phyloP scores from a whole-genome alignment of 495 filamentous ascomycete genomes.

The Talaromyces trachyspermus region DNA sequence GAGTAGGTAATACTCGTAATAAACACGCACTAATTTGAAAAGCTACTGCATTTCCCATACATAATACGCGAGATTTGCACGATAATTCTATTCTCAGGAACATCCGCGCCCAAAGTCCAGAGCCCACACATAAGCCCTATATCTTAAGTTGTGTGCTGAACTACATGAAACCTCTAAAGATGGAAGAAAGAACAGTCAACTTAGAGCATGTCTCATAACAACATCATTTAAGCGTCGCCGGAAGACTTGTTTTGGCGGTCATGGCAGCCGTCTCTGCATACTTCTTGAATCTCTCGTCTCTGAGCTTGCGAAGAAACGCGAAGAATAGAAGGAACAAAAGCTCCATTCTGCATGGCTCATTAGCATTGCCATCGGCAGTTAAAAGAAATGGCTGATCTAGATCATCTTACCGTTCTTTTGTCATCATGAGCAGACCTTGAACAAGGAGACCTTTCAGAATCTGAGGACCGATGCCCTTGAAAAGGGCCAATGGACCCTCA shows the following conservation, averaged over 20 bases:
- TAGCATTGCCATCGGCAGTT: neutral
- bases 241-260: constrained; percentile 35
- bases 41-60: too few species aligned
- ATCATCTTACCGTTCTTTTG: constrained; percentile 77
- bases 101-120: too few species aligned
- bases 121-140: too few species aligned
- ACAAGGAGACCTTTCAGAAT: constrained; percentile 88
- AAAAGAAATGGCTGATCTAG: neutral
- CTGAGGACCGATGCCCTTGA: constrained; percentile 96
- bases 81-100: neutral
- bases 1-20: too few species aligned
- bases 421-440: constrained; percentile 98
- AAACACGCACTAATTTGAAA: too few species aligned
- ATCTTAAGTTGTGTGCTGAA: neutral
- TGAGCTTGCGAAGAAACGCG: constrained; percentile 65
- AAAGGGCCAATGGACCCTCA: constrained; percentile 74
- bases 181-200: constrained; percentile 6
- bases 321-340: constrained; percentile 82
- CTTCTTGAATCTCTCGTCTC: constrained; percentile 63
- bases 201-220: constrained; percentile 5
- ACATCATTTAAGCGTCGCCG: constrained; percentile 39
- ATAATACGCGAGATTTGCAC: too few species aligned
- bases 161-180: constrained; percentile 8
- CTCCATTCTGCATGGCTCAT: constrained; percentile 60
- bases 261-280: constrained; percentile 41